These are phyloP conservation scores for Nissolia schottii DNA, from an alignment of 306 rosid genomes.

Conservation along the genomic window DNA sequence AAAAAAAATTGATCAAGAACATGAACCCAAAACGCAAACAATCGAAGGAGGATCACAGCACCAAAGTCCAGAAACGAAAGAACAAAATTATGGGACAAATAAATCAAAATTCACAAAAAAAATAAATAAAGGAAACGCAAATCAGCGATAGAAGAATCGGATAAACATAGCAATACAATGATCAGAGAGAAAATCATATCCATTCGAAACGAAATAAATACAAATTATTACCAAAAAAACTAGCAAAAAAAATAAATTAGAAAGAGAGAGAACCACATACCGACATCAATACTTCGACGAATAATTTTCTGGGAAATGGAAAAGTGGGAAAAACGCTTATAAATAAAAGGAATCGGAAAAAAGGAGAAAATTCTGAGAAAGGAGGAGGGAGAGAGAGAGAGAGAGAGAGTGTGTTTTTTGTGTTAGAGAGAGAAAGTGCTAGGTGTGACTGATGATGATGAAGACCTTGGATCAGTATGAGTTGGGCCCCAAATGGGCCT, in stretches of 20 bases:
- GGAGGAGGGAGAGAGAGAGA: neutral
- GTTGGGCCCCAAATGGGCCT: conserved; percentile 77
- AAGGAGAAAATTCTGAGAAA: conserved; percentile 20
- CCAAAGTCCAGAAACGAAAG: conserved; percentile 17
- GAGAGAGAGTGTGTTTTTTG: neutral
- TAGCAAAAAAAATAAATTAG: neutral
- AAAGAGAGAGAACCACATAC: conserved; percentile 42
- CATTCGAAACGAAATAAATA: neutral
- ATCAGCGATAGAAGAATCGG: conserved; percentile 25
- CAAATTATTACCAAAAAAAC: neutral
- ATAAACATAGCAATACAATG: conserved; percentile 8
- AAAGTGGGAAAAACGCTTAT: conserved; percentile 7
- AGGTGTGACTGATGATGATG: conserved; percentile 23
- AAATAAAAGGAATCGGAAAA: conserved; percentile 27
- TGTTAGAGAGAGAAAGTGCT: conserved; percentile 22
- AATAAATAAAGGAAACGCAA: neutral
- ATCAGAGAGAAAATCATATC: conserved; percentile 21
- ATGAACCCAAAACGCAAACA: neutral
- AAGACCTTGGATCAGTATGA: conserved; percentile 10
- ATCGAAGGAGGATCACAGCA: conserved; percentile 6
- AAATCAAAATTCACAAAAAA: neutral
- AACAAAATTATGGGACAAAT: neutral
- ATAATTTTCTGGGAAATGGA: conserved; percentile 26
- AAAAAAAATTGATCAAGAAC: neutral
- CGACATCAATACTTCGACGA: conserved; percentile 74